phyloP scores from a whole-genome alignment of 257 asterid genomes.

The Nyctanthes arbortristis region DNA sequence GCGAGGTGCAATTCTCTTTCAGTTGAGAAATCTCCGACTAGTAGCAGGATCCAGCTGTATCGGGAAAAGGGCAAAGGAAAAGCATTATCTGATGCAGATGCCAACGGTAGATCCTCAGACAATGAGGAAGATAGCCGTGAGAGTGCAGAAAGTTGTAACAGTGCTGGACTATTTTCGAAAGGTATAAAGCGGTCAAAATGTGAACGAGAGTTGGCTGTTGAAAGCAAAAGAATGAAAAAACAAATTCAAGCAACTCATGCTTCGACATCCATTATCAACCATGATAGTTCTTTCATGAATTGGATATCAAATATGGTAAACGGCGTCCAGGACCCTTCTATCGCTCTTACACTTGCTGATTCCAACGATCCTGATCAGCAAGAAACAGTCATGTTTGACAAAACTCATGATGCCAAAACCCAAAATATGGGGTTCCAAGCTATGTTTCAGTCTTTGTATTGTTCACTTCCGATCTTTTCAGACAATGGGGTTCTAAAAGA shows the following conservation, averaged over 20 bases:
- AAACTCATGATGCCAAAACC: slow-evolving; percentile 32
- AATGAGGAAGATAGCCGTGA: slow-evolving; percentile 37
- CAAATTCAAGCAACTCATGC: slow-evolving; percentile 20
- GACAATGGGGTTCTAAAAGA: slow-evolving; percentile 19
- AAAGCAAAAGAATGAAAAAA: slow-evolving; percentile 39
- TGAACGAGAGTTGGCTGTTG: slow-evolving; percentile 16
- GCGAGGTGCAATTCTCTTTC: slow-evolving; percentile 25
- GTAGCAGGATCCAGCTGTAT: slow-evolving; percentile 25
- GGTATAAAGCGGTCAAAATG: slow-evolving; percentile 24
- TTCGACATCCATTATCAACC: slow-evolving; percentile 21
- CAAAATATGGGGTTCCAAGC: slow-evolving; percentile 34
- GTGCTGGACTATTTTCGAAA: slow-evolving; percentile 40
- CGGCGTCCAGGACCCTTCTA: slow-evolving; percentile 35
- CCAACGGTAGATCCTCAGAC: slow-evolving; percentile 20
- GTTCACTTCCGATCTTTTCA: slow-evolving; percentile 18
- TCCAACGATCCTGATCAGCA: slow-evolving; percentile 27
- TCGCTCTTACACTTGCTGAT: slow-evolving; percentile 26
- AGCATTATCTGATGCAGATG: slow-evolving; percentile 45
- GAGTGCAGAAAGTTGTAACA: slow-evolving; percentile 73
- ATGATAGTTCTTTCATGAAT: slow-evolving; percentile 45
- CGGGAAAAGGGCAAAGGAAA: slow-evolving; percentile 51
- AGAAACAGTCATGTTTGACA: slow-evolving; percentile 22
- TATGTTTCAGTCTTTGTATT: slow-evolving; percentile 39
- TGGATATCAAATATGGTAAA: slow-evolving; percentile 51
- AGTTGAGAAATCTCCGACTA: slow-evolving; percentile 32